Conservation (phyloP, 495 filamentous ascomycete species). For the Rhizodiscina lignyota region DNA sequence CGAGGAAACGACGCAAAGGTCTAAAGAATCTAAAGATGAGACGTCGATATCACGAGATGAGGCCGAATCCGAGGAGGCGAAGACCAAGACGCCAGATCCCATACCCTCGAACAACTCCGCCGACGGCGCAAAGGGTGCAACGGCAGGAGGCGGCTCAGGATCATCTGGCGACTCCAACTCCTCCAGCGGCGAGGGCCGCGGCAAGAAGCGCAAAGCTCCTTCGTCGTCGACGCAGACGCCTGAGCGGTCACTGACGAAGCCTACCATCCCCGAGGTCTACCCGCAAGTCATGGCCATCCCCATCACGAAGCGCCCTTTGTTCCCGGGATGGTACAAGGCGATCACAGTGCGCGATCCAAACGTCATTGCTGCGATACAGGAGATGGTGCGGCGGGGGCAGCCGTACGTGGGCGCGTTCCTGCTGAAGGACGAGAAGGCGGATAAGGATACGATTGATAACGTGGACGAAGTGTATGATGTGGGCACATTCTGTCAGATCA, state of each 20-base stretch:
- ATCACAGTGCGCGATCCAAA: slow-evolving; percentile 86
- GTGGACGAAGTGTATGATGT: slow-evolving; percentile 83
- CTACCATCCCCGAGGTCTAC: slow-evolving; percentile 82
- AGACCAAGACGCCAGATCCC: slow-evolving; percentile 31
- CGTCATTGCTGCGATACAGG: slow-evolving; percentile 76
- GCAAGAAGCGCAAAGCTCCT: slow-evolving; percentile 40
- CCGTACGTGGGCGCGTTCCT: slow-evolving; percentile 95
- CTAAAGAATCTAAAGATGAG: slow-evolving; percentile 20
- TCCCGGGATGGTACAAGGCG: slow-evolving; percentile 97
- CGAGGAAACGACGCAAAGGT: slow-evolving; percentile 14
- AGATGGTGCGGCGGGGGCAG: slow-evolving; percentile 96
- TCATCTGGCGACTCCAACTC: slow-evolving; percentile 20
- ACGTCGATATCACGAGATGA: slow-evolving; percentile 25
- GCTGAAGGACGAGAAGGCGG: slow-evolving; percentile 87
- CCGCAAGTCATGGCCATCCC: slow-evolving; percentile 98
- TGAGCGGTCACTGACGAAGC: slow-evolving; percentile 72
- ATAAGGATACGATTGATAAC: slow-evolving; percentile 79
- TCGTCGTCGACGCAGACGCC: too few species aligned
- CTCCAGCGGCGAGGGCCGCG: slow-evolving; percentile 32
- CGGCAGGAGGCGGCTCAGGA: slow-evolving; percentile 28
- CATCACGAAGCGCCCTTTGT: slow-evolving; percentile 87
- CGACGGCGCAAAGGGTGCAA: slow-evolving; percentile 12
- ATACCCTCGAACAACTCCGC: slow-evolving; percentile 12
- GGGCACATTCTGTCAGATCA: slow-evolving; percentile 95
- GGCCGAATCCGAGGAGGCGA: slow-evolving; percentile 20